Percentiles rank a stretch among this genome's conserved stretches.
phyloP scores from a whole-genome alignment of 345 rosid species.

The Eucalyptus cloeziana region DNA sequence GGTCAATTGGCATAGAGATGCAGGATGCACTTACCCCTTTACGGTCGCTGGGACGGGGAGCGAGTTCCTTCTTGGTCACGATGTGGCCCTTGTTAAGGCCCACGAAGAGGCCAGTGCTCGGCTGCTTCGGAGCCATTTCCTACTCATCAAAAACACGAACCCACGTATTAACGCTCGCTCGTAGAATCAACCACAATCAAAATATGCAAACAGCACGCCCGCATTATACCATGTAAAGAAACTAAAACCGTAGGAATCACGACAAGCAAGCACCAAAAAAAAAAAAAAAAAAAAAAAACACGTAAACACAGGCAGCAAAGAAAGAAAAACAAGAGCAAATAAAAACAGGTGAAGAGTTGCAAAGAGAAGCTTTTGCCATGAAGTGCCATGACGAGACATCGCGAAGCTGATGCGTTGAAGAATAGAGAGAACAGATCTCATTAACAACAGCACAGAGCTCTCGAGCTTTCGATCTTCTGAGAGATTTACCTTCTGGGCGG shows the following conservation, averaged over 20 bases:
- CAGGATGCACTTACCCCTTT: slow-evolving; percentile 37
- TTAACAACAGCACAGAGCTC: background rate
- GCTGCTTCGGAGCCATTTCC: slow-evolving; percentile 50
- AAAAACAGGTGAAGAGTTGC: background rate
- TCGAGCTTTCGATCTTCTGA: background rate
- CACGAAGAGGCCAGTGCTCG: slow-evolving; percentile 44
- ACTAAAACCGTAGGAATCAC: background rate
- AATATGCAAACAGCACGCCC: background rate
- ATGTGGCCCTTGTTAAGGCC: slow-evolving; percentile 62
- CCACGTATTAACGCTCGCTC: background rate
- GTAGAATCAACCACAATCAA: background rate
- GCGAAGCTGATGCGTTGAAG: background rate
- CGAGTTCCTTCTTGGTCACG: slow-evolving; percentile 43
- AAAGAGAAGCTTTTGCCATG: background rate
- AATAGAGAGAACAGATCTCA: background rate
- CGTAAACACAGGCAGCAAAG: background rate
- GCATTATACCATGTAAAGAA: background rate
- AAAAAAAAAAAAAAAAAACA: fast-evolving
- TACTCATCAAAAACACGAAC: background rate
- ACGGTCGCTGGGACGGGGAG: slow-evolving; percentile 40
- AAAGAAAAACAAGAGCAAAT: background rate
- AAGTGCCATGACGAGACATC: background rate
- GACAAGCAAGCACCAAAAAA: background rate
- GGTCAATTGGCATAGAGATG: background rate
- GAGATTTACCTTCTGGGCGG: background rate